Evolutionary conservation across 768 basidiomycete species (phyloP).

Genomic region (Lactifluus volemus): DNA sequence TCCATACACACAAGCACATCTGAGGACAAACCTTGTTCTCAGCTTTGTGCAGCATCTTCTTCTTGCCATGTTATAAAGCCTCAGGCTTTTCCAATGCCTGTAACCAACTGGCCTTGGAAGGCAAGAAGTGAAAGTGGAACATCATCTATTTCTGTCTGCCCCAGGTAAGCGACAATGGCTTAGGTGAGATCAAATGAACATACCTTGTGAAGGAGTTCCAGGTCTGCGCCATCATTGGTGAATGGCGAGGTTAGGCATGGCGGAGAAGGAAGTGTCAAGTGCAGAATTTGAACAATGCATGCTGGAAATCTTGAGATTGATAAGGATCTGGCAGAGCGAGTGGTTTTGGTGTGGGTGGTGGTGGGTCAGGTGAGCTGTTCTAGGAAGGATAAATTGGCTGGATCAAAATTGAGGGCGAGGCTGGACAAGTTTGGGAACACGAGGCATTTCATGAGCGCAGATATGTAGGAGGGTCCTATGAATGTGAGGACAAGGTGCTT

Average conservation of each 20-base stretch:
- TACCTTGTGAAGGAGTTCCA: slow-evolving; percentile 88
- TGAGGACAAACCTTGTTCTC: slow-evolving; percentile 88
- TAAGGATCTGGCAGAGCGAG: slow-evolving; percentile 41
- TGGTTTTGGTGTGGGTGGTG: slow-evolving; percentile 5
- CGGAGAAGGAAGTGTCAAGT: slow-evolving; percentile 84
- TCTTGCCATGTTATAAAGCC: slow-evolving; percentile 96
- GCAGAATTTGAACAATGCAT: slow-evolving; percentile 35
- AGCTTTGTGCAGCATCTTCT: slow-evolving; percentile 90
- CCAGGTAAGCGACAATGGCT: neutral
- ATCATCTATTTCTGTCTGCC: slow-evolving; percentile 89
- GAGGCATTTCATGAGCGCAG: slow-evolving; percentile 29
- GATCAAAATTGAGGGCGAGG: slow-evolving; percentile 46
- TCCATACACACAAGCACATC: slow-evolving; percentile 98
- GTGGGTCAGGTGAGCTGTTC: slow-evolving; percentile 31
- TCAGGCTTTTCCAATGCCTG: slow-evolving; percentile 90
- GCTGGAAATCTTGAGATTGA: slow-evolving; percentile 43
- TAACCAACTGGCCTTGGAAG: slow-evolving; percentile 89
- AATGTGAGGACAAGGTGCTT: slow-evolving; percentile 28
- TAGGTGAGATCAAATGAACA: neutral
- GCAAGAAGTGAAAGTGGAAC: slow-evolving; percentile 80
- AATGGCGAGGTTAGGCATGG: slow-evolving; percentile 86
- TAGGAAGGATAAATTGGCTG: slow-evolving; percentile 42
- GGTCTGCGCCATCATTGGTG: slow-evolving; percentile 63
- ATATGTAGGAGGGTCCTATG: slow-evolving; percentile 25
- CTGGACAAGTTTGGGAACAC: slow-evolving; percentile 29